These are phyloP conservation scores for Infundibulicybe gibba DNA, from an alignment of 768 basidiomycete species.

Conservation along the genomic window DNA sequence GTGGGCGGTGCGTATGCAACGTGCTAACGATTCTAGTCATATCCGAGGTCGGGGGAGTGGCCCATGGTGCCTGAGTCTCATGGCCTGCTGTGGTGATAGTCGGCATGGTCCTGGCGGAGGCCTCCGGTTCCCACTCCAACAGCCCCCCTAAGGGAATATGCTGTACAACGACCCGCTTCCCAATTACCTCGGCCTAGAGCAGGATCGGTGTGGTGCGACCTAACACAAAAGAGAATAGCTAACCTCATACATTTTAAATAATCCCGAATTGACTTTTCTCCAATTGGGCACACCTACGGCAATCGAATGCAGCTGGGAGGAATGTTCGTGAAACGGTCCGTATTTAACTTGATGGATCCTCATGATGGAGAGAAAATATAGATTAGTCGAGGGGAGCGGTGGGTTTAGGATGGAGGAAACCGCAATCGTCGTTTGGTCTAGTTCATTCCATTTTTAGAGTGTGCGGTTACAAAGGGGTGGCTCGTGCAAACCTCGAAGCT, in stretches of 20 bases:
- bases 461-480: slow-evolving; percentile 1
- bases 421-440: slow-evolving; percentile 62
- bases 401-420: slow-evolving; percentile 61
- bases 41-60: slow-evolving; percentile 3
- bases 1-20: background rate
- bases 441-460: slow-evolving; percentile 8
- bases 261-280: slow-evolving; percentile 84
- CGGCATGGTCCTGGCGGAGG: slow-evolving; percentile 3
- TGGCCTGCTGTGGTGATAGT: slow-evolving; percentile 1
- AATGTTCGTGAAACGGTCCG: slow-evolving; percentile 91
- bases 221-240: slow-evolving; percentile 12
- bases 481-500: slow-evolving; percentile 61
- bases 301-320: slow-evolving; percentile 84
- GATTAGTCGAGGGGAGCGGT: slow-evolving; percentile 60
- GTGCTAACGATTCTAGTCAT: too few relatives aligned
- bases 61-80: slow-evolving; percentile 1
- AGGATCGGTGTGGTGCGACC: too few relatives aligned
- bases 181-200: slow-evolving; percentile 81
- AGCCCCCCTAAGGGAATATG: slow-evolving; percentile 86
- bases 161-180: slow-evolving; percentile 95
- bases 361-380: slow-evolving; percentile 77
- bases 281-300: slow-evolving; percentile 87
- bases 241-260: slow-evolving; percentile 96
- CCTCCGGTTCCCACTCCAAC: slow-evolving; percentile 54
- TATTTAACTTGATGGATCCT: slow-evolving; percentile 79